phyloP scores from a whole-genome alignment of 2,329 filamentous ascomycete genomes.

The Pestalotiopsis fici region DNA sequence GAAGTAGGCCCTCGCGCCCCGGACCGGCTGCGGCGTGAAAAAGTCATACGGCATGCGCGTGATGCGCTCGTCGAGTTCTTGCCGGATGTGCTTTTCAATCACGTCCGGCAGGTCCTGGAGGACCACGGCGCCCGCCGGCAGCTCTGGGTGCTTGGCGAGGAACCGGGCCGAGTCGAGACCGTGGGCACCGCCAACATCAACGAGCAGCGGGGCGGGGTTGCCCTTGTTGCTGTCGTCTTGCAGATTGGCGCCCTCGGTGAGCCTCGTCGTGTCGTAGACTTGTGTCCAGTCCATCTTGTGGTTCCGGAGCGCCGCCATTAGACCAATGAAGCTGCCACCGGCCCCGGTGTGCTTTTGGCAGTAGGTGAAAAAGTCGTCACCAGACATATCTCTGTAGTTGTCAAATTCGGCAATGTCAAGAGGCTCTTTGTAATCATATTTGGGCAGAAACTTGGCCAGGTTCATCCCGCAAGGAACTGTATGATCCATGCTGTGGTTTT shows the following conservation, averaged over 20 bases:
- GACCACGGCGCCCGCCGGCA: slow-evolving; percentile 32
- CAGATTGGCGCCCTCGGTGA: slow-evolving; percentile 22
- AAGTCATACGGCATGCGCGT: slow-evolving; percentile 29
- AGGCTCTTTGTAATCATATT: slow-evolving; percentile 23
- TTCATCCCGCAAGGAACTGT: slow-evolving; percentile 16
- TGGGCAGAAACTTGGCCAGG: slow-evolving; percentile 21
- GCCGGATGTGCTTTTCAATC: slow-evolving; percentile 9
- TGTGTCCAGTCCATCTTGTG: slow-evolving; percentile 25
- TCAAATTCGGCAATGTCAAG: slow-evolving; percentile 17
- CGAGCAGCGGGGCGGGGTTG: no score
- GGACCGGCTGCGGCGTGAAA: slow-evolving; percentile 30
- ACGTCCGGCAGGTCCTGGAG: slow-evolving; percentile 39
- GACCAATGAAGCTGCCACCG: slow-evolving; percentile 23
- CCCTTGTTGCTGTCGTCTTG: slow-evolving; percentile 25
- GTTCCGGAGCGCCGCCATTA: slow-evolving; percentile 20
- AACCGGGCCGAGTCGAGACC: slow-evolving; percentile 37
- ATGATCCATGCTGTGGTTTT: slow-evolving; percentile 13
- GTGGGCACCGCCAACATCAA: slow-evolving; percentile 42
- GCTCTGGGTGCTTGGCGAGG: slow-evolving; percentile 27
- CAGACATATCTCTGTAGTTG: slow-evolving; percentile 19
- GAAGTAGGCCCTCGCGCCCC: slow-evolving; percentile 29
- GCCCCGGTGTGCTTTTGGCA: slow-evolving; percentile 17
- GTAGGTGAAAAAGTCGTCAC: slow-evolving; percentile 22
- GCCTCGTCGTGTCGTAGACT: slow-evolving; percentile 23
- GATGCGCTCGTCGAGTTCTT: slow-evolving; percentile 19